phyloP scores from a whole-genome alignment of 176 grass and related monocot species.

The Guadua angustifolia region DNA sequence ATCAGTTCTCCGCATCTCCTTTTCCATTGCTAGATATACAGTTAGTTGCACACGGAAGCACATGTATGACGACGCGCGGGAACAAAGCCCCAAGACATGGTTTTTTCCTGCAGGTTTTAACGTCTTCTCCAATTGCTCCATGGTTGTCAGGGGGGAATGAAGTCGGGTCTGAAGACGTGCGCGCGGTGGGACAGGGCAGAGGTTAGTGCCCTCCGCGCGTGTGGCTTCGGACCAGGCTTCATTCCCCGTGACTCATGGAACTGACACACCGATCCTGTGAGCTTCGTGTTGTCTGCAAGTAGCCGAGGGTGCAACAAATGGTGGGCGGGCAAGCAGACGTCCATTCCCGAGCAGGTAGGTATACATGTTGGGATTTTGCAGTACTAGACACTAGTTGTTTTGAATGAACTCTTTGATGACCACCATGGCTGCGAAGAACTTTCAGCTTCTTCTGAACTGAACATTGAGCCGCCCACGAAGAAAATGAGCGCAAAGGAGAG shows the following conservation, averaged over 20 bases:
- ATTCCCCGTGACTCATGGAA: constrained; percentile 65
- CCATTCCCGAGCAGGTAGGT: constrained; percentile 2
- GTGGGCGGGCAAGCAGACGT: background rate
- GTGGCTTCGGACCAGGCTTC: constrained; percentile 77
- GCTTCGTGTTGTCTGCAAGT: background rate
- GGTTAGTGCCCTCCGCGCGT: background rate
- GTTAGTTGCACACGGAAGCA: background rate
- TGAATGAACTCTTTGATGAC: background rate
- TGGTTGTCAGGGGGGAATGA: constrained; percentile 64
- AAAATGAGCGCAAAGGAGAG: background rate
- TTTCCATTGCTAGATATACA: background rate
- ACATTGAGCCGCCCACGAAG: no score
- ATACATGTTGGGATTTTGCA: background rate
- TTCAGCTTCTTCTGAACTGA: background rate
- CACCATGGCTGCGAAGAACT: background rate
- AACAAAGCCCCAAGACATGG: background rate
- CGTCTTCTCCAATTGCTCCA: constrained; percentile 8
- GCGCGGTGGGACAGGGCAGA: background rate
- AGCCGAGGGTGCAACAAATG: background rate
- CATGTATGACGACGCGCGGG: background rate
- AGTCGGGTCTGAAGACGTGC: constrained; percentile 47
- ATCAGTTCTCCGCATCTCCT: constrained; percentile 11
- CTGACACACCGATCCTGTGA: background rate
- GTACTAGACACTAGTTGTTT: background rate
- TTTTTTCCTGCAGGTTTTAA: background rate